phyloP scores from a whole-genome alignment of 148 eudicot genomes.

The Agrostemma githago region DNA sequence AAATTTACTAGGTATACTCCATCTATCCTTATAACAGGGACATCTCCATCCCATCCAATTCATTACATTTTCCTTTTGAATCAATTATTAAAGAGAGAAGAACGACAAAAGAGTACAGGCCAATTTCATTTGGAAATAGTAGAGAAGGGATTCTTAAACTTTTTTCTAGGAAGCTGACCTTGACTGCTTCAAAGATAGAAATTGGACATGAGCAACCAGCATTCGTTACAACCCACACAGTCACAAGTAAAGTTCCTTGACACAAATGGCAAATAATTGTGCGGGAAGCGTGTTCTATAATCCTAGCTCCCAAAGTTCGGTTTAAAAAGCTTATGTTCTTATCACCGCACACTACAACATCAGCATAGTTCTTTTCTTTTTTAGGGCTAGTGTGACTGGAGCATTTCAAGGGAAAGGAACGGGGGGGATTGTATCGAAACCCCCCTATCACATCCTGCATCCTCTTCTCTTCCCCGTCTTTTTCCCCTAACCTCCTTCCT shows the following conservation, averaged over 20 bases:
- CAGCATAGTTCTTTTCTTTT: neutral
- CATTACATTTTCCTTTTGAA: neutral
- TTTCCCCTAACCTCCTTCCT: too few relatives aligned
- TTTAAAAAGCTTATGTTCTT: neutral
- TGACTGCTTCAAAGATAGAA: neutral
- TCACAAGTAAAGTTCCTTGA: neutral
- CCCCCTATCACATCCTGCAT: too few relatives aligned
- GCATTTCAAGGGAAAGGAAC: too few relatives aligned
- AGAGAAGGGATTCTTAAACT: neutral
- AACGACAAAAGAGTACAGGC: neutral
- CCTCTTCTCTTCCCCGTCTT: too few relatives aligned
- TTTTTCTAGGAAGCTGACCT: neutral
- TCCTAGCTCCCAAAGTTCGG: neutral
- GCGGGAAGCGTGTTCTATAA: neutral
- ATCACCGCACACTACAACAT: neutral
- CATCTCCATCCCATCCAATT: neutral
- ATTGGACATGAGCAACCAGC: neutral
- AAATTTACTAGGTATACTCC: neutral
- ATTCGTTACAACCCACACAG: neutral
- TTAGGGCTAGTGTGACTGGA: too few relatives aligned
- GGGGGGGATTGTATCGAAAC: too few relatives aligned
- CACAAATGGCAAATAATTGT: neutral
- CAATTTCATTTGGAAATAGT: neutral
- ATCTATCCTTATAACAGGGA: neutral
- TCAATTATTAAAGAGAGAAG: neutral